These are phyloP conservation scores for Quercus rubra DNA, from an alignment of 306 rosid species.

Conservation along the genomic window DNA sequence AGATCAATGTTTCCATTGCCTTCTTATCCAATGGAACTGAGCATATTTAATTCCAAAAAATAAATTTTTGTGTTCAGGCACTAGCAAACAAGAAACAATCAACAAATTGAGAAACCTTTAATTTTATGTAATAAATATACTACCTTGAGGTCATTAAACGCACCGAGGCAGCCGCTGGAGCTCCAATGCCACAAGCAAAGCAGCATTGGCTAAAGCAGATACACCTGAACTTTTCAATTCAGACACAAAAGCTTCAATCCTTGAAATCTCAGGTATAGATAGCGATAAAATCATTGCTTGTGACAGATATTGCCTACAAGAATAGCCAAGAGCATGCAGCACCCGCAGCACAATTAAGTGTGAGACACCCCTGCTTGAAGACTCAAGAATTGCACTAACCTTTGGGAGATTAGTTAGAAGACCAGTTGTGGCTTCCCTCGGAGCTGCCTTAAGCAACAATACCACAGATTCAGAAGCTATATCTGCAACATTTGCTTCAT, in stretches of 20 bases:
- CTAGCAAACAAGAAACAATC: constrained; percentile 30
- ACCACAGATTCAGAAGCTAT: constrained; percentile 82
- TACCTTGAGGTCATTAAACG: constrained; percentile 41
- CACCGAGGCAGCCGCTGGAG: constrained; percentile 95
- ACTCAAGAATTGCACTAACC: constrained; percentile 66
- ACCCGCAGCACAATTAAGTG: constrained; percentile 58
- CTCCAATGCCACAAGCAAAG: constrained; percentile 70
- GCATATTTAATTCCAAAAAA: neutral
- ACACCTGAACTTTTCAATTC: constrained; percentile 73
- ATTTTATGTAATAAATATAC: constrained; percentile 8
- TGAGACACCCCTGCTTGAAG: constrained; percentile 56
- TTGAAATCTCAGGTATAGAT: constrained; percentile 69
- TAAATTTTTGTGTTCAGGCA: neutral
- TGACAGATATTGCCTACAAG: constrained; percentile 76
- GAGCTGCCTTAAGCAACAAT: constrained; percentile 79
- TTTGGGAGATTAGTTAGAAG: constrained; percentile 80
- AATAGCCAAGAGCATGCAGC: constrained; percentile 77
- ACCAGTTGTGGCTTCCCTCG: constrained; percentile 91
- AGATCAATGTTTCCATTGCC: neutral
- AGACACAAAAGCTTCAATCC: constrained; percentile 63
- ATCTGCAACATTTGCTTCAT: constrained; percentile 54
- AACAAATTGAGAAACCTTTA: neutral
- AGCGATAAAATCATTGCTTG: constrained; percentile 90
- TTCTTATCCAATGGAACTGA: neutral
- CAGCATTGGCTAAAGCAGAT: constrained; percentile 58